Base-by-base conservation (phyloP, 2,329 filamentous ascomycete species). In the Pyricularia pennisetigena region DNA sequence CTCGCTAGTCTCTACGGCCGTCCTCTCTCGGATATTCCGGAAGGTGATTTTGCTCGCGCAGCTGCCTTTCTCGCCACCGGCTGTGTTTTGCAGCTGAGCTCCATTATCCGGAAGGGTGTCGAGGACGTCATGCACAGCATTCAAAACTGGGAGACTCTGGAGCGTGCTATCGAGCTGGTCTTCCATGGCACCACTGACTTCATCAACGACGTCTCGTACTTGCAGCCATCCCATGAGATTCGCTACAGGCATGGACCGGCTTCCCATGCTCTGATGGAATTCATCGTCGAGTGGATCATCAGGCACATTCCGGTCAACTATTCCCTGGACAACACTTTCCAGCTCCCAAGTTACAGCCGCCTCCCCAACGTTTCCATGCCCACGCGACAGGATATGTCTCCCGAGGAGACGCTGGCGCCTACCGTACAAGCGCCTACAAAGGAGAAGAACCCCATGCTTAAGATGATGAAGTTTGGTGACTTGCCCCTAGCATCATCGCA, bases 381-480 rank as follows among this genome's bases (percentile, higher is more conserved):
- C 5, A 54, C 20, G 28, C 64, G 32, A 26, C 57, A 28, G 24
- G 57, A 23, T 14, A 23, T 16, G 57, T 23, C n/a, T 12, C 12
- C 57, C 12, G 57, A 61, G 57, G 57, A 61, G 16, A 16, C 23
- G 3, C 12, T 26, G n/a, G 57, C 23, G 8, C 57, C 57, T n/a
- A 61, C 57, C 9, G 57, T 61, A 12, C 57, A 61, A 26, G n/a
- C 23, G n/a, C 57, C 57, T 16, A 24, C n/a, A 1, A 61, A 61
- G 57, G 57, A 54, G 49, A 24, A 54, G 66, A 67, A 67, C 20
- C 66, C 54, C 16, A 54, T 61, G 28, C 66, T 67, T 3, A 67
- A 57, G 3, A 30, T 82, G 70, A 91, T 93, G 67, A 86, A 88
- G 70, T 93, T 93, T 73, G 90, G 90, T n/a, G 89, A 92, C 71